Base-by-base conservation (phyloP, 2,329 filamentous ascomycete genomes). In the Aspergillus pseudoviridinutans region DNA sequence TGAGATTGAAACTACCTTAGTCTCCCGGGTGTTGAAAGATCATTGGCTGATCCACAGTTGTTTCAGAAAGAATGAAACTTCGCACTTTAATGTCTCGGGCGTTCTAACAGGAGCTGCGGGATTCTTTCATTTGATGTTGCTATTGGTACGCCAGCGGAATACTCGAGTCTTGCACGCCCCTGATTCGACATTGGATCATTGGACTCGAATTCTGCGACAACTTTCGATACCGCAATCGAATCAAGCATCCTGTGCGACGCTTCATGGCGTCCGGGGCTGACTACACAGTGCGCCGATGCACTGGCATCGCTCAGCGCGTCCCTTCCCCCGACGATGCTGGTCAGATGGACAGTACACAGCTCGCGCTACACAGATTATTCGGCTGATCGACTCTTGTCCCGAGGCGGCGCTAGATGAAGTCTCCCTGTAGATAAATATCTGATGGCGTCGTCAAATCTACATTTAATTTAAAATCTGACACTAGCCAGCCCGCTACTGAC, bases 371-470 rank as follows among this genome's bases (percentile, higher is more conserved):
- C 24, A 47, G 3, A 47, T 22, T 7, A 47, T 14, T 38, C 32
- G 14, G 9, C 12, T 24, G 44, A 17, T 27, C 12, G n/a, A n/a
- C 12, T 35, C 49, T 22, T 53, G 38, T 24, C 44, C 42, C 32
- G 32, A 47, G 46, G 42, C 56, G 53, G 54, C 60, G 49, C 49
- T 50, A 49, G 61, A 47, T 25, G 32, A 60, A 57, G 53, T 50
- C 47, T 55, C 46, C 58, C 50, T 54, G 1, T 51, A 25, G 50
- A 51, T 24, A 35, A 35, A 35, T 35, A 14, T 50, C 49, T 32
- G 29, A 57, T 60, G 56, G 58, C 60, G 59, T 61, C 56, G 56
- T 57, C 55, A 50, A 53, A 58, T 58, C 61, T 59, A 54, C 56
- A 54, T 50, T 47, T 55, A 59, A 58, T 62, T 57, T 56, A 62